Conservation (phyloP, 2,329 filamentous ascomycete genomes). For the Colletotrichum limetticola region DNA sequence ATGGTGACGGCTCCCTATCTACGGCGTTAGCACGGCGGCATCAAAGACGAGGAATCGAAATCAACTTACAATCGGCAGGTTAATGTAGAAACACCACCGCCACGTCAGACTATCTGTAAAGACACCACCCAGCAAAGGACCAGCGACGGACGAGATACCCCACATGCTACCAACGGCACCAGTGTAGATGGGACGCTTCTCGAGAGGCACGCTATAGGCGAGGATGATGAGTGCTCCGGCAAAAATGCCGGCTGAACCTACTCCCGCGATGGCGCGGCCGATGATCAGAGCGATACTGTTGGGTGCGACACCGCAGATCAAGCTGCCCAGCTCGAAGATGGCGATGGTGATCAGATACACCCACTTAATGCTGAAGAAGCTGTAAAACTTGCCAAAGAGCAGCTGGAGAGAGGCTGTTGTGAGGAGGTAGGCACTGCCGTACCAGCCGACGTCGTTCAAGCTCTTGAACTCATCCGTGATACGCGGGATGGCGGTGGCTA, state of each 20-base stretch:
- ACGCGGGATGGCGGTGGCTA: constrained; percentile 55
- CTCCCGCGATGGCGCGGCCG: constrained; percentile 48
- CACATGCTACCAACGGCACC: constrained; percentile 57
- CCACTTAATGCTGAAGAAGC: constrained; percentile 55
- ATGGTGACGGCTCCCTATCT: constrained; percentile 46
- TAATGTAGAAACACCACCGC: constrained; percentile 56
- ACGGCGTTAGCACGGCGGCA: constrained; percentile 15
- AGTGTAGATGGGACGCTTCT: constrained; percentile 47
- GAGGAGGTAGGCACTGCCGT: constrained; percentile 56
- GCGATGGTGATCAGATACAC: constrained; percentile 50
- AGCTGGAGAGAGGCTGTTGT: constrained; percentile 53
- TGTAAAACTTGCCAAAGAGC: constrained; percentile 55
- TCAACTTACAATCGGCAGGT: constrained; percentile 47
- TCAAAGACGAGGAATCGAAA: not conserved
- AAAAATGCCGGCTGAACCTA: constrained; percentile 58
- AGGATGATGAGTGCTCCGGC: constrained; percentile 57
- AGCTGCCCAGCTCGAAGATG: constrained; percentile 56
- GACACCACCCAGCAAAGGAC: constrained; percentile 47
- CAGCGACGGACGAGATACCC: constrained; percentile 54
- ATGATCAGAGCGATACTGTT: constrained; percentile 47
- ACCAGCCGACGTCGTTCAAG: constrained; percentile 61
- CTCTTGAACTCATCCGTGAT: constrained; percentile 56
- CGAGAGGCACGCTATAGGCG: constrained; percentile 48
- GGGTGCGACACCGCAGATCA: constrained; percentile 50
- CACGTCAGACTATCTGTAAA: constrained; percentile 49